Evolutionary conservation across 345 rosid species (phyloP), one percentile per base, ranked within the genome.

Genomic region (Rhodomyrtus tomentosa): DNA sequence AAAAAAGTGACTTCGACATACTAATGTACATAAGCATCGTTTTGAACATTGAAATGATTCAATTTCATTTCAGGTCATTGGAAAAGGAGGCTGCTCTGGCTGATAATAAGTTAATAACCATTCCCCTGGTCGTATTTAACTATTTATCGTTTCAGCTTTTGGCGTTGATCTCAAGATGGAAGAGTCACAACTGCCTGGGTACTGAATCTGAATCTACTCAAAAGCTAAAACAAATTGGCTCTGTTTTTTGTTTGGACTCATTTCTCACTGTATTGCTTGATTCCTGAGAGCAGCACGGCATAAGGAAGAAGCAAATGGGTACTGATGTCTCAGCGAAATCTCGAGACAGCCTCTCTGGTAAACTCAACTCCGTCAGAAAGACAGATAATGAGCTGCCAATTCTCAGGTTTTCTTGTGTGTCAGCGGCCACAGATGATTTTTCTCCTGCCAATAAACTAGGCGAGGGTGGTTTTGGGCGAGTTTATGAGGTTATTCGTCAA

Each of bases 391-490:
- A 24, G 52, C 82, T 80, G 27, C 82, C 32, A 25, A 48, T 40
- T 10, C n/a, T 49, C 29, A 25, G 36, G 7, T 80, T 80, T 80
- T 49, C 27, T n/a, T 49, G 51, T 5, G 76, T 89, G 56, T 80
- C 79, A 83, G 24, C 38, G 42, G 91, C 91, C 48, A 87, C 89
- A 2, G 27, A 87, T 9, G 56, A 84, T 18, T 89, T 89, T 81
- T 87, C 87, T 11, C 42, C 38, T 24, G 85, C 72, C 3, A 86
- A 82, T 38, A 85, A 89, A 82, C 80, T 87, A 2, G 89, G 91
- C 2, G 76, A 86, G 59, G 91, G 89, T 32, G 89, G 91, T 40
- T 87, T 87, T 55, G 91, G 91, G 15, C 86, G 32, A 22, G 89
- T 89, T 84, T 87, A 86, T 81, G 84, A 84, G 88, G 88, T 87